A percentile compares a stretch with the other conserved stretches of the same genome.
These are phyloP conservation scores for Candida succiphila DNA, from an alignment of 805 yeast species.

Conservation along the genomic window DNA sequence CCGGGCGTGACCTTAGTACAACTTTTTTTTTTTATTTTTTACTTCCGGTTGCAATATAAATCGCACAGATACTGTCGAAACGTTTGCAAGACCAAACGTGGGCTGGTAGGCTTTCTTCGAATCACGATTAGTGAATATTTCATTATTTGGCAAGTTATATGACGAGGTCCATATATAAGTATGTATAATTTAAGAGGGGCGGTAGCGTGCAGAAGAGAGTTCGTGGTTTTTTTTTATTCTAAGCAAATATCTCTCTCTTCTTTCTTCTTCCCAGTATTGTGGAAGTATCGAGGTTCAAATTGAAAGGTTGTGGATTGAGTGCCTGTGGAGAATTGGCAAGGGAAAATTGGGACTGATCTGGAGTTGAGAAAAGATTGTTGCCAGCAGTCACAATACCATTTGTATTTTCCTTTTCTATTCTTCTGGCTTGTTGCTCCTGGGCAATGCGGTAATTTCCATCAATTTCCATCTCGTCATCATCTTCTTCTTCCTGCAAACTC, in stretches of 20 bases:
- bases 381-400: slow-evolving; percentile 10
- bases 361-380: background rate
- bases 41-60: too few relatives aligned
- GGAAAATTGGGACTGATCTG: background rate
- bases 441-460: slow-evolving; percentile 6
- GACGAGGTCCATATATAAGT: too few relatives aligned
- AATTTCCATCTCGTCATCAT: slow-evolving; percentile 5
- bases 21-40: background rate
- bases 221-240: too few relatives aligned
- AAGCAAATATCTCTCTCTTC: slow-evolving; percentile 11
- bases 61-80: too few relatives aligned
- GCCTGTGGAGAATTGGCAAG: background rate
- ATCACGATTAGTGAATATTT: too few relatives aligned
- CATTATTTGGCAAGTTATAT: too few relatives aligned
- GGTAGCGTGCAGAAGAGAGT: too few relatives aligned
- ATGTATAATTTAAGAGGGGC: too few relatives aligned
- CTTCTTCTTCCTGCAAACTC: slow-evolving; percentile 12
- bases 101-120: too few relatives aligned
- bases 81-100: too few relatives aligned
- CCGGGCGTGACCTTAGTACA: slow-evolving; percentile 2
- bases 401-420: slow-evolving; percentile 7
- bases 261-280: slow-evolving; percentile 39
- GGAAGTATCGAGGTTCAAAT: slow-evolving; percentile 41
- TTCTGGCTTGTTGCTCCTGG: background rate
- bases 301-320: slow-evolving; percentile 20